Evolutionary conservation across 129 eudicot species (phyloP).

Genomic region (Escallonia herrerae): DNA sequence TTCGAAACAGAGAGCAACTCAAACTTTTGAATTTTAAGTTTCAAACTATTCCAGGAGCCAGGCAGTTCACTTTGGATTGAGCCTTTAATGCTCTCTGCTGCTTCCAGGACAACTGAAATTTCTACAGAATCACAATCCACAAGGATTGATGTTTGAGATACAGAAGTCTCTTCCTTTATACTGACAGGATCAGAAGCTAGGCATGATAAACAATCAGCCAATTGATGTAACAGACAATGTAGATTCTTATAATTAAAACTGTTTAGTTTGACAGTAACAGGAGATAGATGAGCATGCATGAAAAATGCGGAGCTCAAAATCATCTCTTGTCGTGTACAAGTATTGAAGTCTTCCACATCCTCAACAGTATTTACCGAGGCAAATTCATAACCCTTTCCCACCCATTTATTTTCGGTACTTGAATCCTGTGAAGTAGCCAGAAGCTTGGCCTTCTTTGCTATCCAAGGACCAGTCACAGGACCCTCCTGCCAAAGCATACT

Average conservation of each 20-base stretch:
- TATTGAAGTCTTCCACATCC: constrained; percentile 42
- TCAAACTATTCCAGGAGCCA: constrained; percentile 71
- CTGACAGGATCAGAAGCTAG: constrained; percentile 27
- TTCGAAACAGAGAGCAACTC: constrained; percentile 61
- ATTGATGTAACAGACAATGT: constrained; percentile 35
- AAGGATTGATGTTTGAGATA: constrained; percentile 49
- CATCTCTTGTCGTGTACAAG: constrained; percentile 50
- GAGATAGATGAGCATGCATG: constrained; percentile 45
- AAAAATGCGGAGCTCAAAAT: constrained; percentile 50
- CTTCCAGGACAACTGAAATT: constrained; percentile 32
- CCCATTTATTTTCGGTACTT: constrained; percentile 30
- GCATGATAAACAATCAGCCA: constrained; percentile 33
- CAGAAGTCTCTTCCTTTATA: constrained; percentile 14
- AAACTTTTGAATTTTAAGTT: constrained; percentile 46
- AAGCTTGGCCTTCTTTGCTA: constrained; percentile 59
- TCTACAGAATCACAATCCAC: constrained; percentile 62
- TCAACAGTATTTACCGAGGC: constrained; percentile 57
- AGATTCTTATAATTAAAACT: constrained; percentile 36
- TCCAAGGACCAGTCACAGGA: constrained; percentile 65
- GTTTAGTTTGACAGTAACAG: constrained; percentile 33
- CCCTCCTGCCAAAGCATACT: constrained; percentile 71
- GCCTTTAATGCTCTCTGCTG: constrained; percentile 25
- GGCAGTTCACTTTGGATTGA: constrained; percentile 78
- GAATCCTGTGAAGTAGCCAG: constrained; percentile 64
- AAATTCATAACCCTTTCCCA: constrained; percentile 49